A percentile compares a stretch with the other conserved stretches of the same genome.
Conservation (phyloP, 2,329 filamentous ascomycete species). For the Trichothecium roseum region DNA sequence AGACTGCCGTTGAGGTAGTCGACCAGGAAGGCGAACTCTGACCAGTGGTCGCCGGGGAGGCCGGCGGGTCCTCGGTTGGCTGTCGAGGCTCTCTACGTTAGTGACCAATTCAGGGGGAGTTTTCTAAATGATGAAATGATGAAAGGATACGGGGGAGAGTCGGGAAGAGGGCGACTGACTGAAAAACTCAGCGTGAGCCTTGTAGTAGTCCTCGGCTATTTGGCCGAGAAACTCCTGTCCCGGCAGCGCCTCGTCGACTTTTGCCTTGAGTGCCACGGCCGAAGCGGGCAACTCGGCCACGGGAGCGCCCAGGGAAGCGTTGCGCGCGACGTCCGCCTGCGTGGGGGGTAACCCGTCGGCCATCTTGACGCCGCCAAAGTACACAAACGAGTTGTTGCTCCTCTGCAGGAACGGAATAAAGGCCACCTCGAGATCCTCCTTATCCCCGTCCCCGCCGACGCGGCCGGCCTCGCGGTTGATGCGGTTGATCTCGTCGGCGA, state of each 20-base stretch:
- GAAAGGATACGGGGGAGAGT: neutral
- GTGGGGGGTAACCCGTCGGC: conserved; percentile 44
- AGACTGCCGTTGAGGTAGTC: conserved; percentile 44
- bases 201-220: conserved; percentile 31
- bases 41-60: conserved; percentile 50
- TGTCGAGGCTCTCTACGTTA: too few relatives aligned
- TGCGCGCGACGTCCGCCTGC: conserved; percentile 31
- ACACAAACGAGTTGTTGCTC: conserved; percentile 41
- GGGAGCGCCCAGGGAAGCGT: conserved; percentile 27
- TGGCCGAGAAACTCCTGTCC: conserved; percentile 22
- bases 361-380: conserved; percentile 35
- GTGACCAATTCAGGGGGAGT: too few relatives aligned
- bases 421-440: conserved; percentile 37
- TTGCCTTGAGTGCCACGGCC: conserved; percentile 22
- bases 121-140: neutral
- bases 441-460: too few relatives aligned
- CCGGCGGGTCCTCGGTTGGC: conserved; percentile 19
- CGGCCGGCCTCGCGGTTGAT: too few relatives aligned
- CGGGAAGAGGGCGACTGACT: conserved; percentile 3
- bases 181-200: conserved; percentile 30
- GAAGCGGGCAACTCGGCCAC: conserved; percentile 20
- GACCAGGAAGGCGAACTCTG: conserved; percentile 51
- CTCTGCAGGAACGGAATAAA: conserved; percentile 54
- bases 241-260: conserved; percentile 23
- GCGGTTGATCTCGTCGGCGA: conserved; percentile 51